Conservation (phyloP, 2,329 filamentous ascomycete species). For the Clonostachys chloroleuca region DNA sequence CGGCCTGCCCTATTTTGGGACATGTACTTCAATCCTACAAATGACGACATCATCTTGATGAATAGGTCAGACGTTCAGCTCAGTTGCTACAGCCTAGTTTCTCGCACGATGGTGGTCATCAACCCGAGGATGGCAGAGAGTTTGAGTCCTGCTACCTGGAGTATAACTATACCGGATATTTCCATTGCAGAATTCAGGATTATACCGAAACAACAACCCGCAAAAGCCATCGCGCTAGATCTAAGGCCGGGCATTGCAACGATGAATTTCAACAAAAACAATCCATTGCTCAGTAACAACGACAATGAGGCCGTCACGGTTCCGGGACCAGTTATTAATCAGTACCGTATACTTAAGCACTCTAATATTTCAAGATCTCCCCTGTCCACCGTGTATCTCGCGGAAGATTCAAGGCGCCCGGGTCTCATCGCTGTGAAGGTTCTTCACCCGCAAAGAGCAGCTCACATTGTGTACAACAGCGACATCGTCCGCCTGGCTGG, state of each 20-base stretch:
- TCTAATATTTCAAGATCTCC: constrained; percentile 51
- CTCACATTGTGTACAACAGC: constrained; percentile 38
- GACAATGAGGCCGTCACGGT: constrained; percentile 43
- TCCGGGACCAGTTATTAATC: constrained; percentile 43
- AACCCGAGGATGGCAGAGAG: constrained; percentile 35
- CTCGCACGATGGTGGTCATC: constrained; percentile 29
- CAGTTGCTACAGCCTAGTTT: constrained; percentile 19
- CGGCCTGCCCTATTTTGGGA: constrained; percentile 55
- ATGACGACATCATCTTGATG: constrained; percentile 52
- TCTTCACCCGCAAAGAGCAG: constrained; percentile 45
- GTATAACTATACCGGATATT: constrained; percentile 42
- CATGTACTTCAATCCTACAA: constrained; percentile 54
- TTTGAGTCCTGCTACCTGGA: constrained; percentile 41
- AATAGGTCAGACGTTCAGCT: constrained; percentile 53
- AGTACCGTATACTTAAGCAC: constrained; percentile 50
- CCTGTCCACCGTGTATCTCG: constrained; percentile 52
- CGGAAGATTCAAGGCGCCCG: constrained; percentile 44
- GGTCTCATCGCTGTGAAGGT: constrained; percentile 56
- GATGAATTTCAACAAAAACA: constrained; percentile 32
- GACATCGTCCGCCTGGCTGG: constrained; percentile 56
- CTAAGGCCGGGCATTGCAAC: constrained; percentile 41
- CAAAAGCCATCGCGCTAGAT: constrained; percentile 29
- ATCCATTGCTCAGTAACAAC: constrained; percentile 39
- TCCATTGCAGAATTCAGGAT: constrained; percentile 55
- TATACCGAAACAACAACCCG: constrained; percentile 42